phyloP scores from a whole-genome alignment of 345 rosid species.

The Heritiera littoralis region DNA sequence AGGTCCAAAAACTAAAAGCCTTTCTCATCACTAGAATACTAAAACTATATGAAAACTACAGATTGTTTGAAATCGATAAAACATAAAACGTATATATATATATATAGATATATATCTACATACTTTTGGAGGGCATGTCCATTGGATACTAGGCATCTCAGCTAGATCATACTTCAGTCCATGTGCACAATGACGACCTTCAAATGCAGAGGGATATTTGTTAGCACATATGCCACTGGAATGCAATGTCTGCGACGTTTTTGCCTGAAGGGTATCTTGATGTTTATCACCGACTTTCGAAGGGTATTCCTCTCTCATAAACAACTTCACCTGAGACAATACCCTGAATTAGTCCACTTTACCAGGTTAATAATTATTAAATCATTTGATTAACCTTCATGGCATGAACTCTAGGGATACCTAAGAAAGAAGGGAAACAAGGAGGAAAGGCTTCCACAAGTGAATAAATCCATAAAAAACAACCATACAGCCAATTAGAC shows the following conservation, averaged over 20 bases:
- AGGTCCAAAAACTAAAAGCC: too few relatives aligned
- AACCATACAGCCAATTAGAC: not conserved
- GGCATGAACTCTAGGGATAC: not conserved
- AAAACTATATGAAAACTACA: not conserved
- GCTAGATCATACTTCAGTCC: constrained; percentile 23
- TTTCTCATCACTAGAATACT: not conserved
- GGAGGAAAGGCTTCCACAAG: not conserved
- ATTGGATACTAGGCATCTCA: constrained; percentile 36
- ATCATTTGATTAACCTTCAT: not conserved
- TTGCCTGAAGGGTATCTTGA: constrained; percentile 26
- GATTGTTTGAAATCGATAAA: not conserved
- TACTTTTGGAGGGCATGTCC: constrained; percentile 60
- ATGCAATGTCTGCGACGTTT: constrained; percentile 19
- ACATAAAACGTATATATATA: too few relatives aligned
- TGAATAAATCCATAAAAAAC: not conserved
- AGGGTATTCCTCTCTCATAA: constrained; percentile 51
- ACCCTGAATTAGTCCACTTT: constrained; percentile 11
- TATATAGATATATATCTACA: not conserved
- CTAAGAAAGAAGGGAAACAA: constrained; percentile 4
- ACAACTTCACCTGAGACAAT: constrained; percentile 49
- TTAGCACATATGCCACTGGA: constrained; percentile 9
- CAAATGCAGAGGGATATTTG: constrained; percentile 58
- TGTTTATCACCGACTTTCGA: constrained; percentile 42
- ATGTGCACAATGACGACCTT: constrained; percentile 20
- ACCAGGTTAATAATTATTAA: not conserved